Percentiles rank a stretch among this genome's conserved stretches.
Conservation (phyloP, 2,329 filamentous ascomycete species). For the Cadophora sp. region DNA sequence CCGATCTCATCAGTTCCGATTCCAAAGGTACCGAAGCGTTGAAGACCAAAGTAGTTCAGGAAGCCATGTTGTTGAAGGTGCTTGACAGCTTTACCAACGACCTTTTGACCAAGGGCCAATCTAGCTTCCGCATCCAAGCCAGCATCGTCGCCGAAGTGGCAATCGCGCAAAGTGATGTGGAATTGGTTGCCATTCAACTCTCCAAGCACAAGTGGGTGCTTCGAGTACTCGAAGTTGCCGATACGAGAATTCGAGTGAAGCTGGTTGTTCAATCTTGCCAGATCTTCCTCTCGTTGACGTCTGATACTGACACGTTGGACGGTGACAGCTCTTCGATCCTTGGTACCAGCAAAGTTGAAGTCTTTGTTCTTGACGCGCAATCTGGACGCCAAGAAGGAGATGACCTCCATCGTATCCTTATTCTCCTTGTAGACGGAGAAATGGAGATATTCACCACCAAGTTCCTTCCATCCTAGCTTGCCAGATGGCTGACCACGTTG, state of each 20-base stretch:
- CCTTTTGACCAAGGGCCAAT: constrained; percentile 52
- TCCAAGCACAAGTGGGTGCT: constrained; percentile 77
- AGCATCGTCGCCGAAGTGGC: constrained; percentile 61
- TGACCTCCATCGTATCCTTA: constrained; percentile 77
- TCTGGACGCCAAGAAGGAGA: constrained; percentile 65
- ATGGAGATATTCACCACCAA: constrained; percentile 74
- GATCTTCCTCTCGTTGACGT: constrained; percentile 64
- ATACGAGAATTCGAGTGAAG: constrained; percentile 63
- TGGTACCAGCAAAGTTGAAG: constrained; percentile 75
- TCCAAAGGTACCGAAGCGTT: constrained; percentile 89
- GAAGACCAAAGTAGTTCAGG: constrained; percentile 98
- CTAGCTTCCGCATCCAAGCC: constrained; percentile 56
- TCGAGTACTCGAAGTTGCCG: constrained; percentile 82
- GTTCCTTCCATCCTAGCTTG: constrained; percentile 66
- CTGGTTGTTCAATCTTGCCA: constrained; percentile 70
- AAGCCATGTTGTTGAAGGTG: constrained; percentile 79
- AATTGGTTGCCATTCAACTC: constrained; percentile 92
- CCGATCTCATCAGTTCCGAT: constrained; percentile 88
- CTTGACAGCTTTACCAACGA: constrained; percentile 65
- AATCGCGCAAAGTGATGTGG: constrained; percentile 88
- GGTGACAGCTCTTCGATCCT: constrained; percentile 73
- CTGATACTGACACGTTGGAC: constrained; percentile 69
- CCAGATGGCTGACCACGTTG: constrained; percentile 38
- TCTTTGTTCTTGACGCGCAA: constrained; percentile 64
- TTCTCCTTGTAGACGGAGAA: constrained; percentile 81